Base-by-base conservation (phyloP, 2,329 filamentous ascomycete genomes). In the Pestalotiopsis sp. region DNA sequence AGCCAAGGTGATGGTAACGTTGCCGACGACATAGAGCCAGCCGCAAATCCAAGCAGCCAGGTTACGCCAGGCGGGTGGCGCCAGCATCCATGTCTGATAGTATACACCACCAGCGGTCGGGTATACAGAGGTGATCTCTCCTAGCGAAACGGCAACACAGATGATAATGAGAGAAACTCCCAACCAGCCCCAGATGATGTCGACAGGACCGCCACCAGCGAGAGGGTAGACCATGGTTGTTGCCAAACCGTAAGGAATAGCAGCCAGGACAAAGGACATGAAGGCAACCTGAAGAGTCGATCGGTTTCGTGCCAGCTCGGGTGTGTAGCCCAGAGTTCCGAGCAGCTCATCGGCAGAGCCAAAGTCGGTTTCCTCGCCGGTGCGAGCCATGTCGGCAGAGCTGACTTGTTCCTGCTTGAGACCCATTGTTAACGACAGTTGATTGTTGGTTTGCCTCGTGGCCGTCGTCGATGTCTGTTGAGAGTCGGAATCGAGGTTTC, bases 1-100 rank as follows among this genome's bases (percentile, higher is more conserved):
- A n/a, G 91, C 88, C n/a, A 94, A 84, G 0, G 92, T 94, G 73
- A 95, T 95, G 72, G 91, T 93, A 78, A 94, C 91, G 81, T 94
- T 94, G 69, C 93, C 93, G 65, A 93, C 89, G 20, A 93, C 87
- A 76, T 92, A 94, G 25, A 91, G 83, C 92, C 92, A 94, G 69
- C 92, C 92, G 72, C 90, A 92, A 70, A 92, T 88, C 88, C 90
- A 94, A 39, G 90, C 90, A 17, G 90, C 84, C 17, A 92, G 81
- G 57, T 86, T 87, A 66, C 91, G 89, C 81, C 87, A 91, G 17
- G 78, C 79, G 31, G 85, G 78, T 20, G 90, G 85, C 0, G 91
- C 86, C 14, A 94, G 86, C 88, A 93, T 93, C 76, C 92, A 93
- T 5, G 91, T 90, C 81, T 93, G 91, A 78, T 93, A 93, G 81